Evolutionary conservation across 1,284 basidiomycete species (phyloP).

Genomic region (Trichosporon sp.): DNA sequence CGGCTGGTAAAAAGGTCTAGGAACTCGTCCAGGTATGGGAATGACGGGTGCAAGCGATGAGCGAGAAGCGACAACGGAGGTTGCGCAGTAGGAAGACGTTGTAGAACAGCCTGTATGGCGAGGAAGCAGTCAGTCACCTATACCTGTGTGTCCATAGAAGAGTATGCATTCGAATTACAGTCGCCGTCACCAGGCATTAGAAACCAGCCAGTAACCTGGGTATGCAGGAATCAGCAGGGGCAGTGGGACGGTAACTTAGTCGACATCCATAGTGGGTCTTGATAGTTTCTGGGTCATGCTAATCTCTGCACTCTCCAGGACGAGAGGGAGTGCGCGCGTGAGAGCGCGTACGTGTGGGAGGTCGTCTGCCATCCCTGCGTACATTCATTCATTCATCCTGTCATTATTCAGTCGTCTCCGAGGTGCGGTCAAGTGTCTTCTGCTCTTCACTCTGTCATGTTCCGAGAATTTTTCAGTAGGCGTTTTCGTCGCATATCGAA

Average conservation of each 20-base stretch:
- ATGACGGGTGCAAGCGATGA: neutral
- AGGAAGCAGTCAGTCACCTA: constrained; percentile 11
- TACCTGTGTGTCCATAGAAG: constrained; percentile 10
- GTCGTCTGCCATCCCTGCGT: neutral
- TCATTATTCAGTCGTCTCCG: too few species aligned
- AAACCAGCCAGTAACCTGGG: neutral
- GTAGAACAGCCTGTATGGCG: constrained; percentile 3
- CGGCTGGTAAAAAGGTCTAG: neutral
- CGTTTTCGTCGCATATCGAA: neutral
- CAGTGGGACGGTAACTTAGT: constrained; percentile 12
- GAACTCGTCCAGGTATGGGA: constrained; percentile 18
- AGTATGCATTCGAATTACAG: neutral
- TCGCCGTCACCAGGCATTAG: neutral
- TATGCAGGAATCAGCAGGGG: constrained; percentile 13
- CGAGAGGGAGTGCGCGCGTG: neutral
- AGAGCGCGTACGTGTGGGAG: neutral
- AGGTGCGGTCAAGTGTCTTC: neutral
- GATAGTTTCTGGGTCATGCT: constrained; percentile 15
- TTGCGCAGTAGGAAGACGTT: neutral
- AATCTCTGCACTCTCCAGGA: neutral
- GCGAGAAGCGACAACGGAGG: constrained; percentile 10
- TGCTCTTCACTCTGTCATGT: neutral
- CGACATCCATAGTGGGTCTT: constrained; percentile 10
- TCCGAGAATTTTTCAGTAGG: neutral
- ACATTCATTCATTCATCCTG: neutral